Evolutionary conservation across 495 filamentous ascomycete species (phyloP).

Genomic region (Platismatia glauca): DNA sequence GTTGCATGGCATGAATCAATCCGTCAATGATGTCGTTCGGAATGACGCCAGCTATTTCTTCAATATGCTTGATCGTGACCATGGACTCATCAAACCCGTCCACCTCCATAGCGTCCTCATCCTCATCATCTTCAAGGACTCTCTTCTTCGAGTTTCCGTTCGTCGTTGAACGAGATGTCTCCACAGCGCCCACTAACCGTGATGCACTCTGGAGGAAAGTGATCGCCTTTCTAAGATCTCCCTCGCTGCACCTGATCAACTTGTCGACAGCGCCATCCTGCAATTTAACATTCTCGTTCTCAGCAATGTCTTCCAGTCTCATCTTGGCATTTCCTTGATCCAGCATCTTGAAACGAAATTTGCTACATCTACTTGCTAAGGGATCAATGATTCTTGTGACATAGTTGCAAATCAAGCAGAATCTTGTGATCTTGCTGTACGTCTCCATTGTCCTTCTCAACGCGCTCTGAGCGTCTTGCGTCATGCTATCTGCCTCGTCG

Average conservation of each 20-base stretch:
- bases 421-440: conserved; percentile 90
- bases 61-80: conserved; percentile 69
- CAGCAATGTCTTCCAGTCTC: conserved; percentile 71
- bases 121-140: conserved; percentile 47
- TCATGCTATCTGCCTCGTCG: conserved; percentile 98
- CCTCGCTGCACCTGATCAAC: conserved; percentile 79
- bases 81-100: conserved; percentile 34
- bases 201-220: conserved; percentile 92
- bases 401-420: conserved; percentile 98
- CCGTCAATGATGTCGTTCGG: conserved; percentile 61
- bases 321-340: conserved; percentile 71
- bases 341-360: conserved; percentile 95
- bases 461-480: conserved; percentile 92
- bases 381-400: conserved; percentile 97
- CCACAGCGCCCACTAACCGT: conserved; percentile 57
- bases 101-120: conserved; percentile 45
- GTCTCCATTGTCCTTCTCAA: conserved; percentile 95
- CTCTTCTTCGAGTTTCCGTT: conserved; percentile 39
- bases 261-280: conserved; percentile 74
- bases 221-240: conserved; percentile 90
- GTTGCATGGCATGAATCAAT: conserved; percentile 70
- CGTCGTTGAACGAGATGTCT: conserved; percentile 28
- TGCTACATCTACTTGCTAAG: conserved; percentile 82
- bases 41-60: conserved; percentile 95
- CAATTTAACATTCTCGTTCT: conserved; percentile 60